Base-by-base conservation (phyloP, 805 yeast species). In the Grigorovia humatica region DNA sequence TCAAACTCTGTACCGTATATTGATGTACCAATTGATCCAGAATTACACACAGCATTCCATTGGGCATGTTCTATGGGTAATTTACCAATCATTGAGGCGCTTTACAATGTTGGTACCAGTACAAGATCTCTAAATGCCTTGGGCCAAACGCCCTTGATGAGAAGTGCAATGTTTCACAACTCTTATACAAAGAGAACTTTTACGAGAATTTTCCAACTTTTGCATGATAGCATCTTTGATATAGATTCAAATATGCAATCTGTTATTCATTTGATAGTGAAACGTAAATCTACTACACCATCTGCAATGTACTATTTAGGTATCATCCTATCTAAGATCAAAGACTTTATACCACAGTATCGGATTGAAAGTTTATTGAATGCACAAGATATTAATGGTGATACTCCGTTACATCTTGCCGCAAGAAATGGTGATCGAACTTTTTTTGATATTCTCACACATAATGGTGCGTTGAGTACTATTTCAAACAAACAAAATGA, bases 11-110 rank as follows among this genome's bases (percentile, higher is more conserved):
- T 66, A 27, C 70, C 70, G 9, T 66, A 62, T 54, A 78, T 83
- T 70, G 82, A 74, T 63, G 87, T 85, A 50, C 82, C 88, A 4
- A 87, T 93, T 27, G 99, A 93, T 65, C 90, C 87, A 53, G 97
- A 93, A 63, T 95, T 96, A 1, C 95, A 93, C 63, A 86, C 96
- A 0, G 85, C 96, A 1, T 81, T 93, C 58, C 99, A 93, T 68
- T 93, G 98, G 97, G 96, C 98, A 0, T 88, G 97, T 54, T 85
- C 98, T 0, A 88, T 93, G 79, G 99, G 98, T 3, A 87, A 83
- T 64, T 69, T 84, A 38, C 78, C 77, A 47, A 81, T 90, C 69
- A 82, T 88, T 51, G 93, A 85, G 57, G 77, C 89, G 13, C 74
- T 93, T 44, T 69, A 88, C 32, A 74, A 81, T 30, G 80, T 83